Evolutionary conservation across 2,329 filamentous ascomycete species (phyloP).

Genomic region (Metarhizium anisopliae): DNA sequence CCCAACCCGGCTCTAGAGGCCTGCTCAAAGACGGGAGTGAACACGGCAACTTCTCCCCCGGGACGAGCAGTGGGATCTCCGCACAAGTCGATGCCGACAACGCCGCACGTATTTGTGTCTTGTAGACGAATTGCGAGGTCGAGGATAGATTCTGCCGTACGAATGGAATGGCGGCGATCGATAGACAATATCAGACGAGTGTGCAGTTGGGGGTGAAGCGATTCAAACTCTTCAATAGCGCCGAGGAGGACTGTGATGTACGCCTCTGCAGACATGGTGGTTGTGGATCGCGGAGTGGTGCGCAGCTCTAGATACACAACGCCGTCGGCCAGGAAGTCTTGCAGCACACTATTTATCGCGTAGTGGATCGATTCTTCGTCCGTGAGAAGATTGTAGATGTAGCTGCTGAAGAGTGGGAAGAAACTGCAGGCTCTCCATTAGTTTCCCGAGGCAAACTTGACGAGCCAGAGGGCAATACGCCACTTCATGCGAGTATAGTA

Average conservation of each 20-base stretch:
- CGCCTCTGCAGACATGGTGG: constrained; percentile 46
- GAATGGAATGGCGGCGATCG: constrained; percentile 53
- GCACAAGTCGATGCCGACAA: constrained; percentile 72
- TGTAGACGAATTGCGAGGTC: constrained; percentile 43
- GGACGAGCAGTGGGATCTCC: constrained; percentile 53
- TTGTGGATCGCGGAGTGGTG: constrained; percentile 63
- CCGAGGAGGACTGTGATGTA: constrained; percentile 60
- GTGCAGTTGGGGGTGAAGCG: constrained; percentile 35
- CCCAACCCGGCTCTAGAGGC: constrained; percentile 48
- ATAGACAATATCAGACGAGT: constrained; percentile 64
- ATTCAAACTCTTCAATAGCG: constrained; percentile 48
- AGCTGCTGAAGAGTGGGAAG: constrained; percentile 69
- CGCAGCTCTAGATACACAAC: constrained; percentile 72
- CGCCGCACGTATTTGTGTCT: constrained; percentile 38
- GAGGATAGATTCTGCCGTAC: constrained; percentile 55
- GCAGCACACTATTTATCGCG: constrained; percentile 56
- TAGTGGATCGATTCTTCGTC: constrained; percentile 49
- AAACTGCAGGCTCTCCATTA: constrained; percentile 40
- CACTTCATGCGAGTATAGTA: neutral
- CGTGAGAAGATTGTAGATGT: constrained; percentile 69
- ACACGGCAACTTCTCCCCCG: constrained; percentile 50
- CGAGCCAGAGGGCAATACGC: neutral
- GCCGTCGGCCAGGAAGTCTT: constrained; percentile 59
- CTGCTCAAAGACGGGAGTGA: constrained; percentile 47
- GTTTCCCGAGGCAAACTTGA: neutral